A percentile compares a stretch with the other conserved stretches of the same genome.
Conservation (phyloP, 1,284 basidiomycete genomes). For the Pulveroboletus sp. region DNA sequence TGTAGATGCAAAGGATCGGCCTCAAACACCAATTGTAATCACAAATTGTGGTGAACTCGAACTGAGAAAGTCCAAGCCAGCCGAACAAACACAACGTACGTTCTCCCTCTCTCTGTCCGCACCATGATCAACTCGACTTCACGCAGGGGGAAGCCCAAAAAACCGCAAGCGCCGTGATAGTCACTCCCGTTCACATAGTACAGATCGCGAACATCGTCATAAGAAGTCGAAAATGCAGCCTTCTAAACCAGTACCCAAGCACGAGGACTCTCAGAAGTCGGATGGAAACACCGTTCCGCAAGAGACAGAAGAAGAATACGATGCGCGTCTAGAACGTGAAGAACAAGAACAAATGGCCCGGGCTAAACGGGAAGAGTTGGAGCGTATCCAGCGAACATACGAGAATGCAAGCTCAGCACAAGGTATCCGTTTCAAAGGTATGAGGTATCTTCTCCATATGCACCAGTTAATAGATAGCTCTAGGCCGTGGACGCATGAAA, state of each 20-base stretch:
- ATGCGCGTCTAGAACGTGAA: conserved; percentile 68
- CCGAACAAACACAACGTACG: conserved; percentile 21
- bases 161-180: conserved; percentile 38
- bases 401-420: conserved; percentile 40
- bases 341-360: conserved; percentile 61
- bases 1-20: conserved; percentile 71
- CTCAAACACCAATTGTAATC: conserved; percentile 71
- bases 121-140: background rate
- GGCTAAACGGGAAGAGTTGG: conserved; percentile 49
- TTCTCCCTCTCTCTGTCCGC: background rate
- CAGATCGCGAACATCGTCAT: conserved; percentile 29
- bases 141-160: conserved; percentile 10
- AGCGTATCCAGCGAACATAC: conserved; percentile 46
- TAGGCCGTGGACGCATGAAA: conserved; percentile 68
- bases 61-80: conserved; percentile 46
- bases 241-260: conserved; percentile 16
- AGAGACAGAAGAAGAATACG: conserved; percentile 67
- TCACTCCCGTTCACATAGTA: conserved; percentile 35
- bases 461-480: background rate
- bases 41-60: conserved; percentile 85
- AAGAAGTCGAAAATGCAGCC: conserved; percentile 35
- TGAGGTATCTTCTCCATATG: background rate
- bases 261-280: conserved; percentile 12
- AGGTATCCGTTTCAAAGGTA: conserved; percentile 66
- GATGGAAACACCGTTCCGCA: conserved; percentile 14